Evolutionary conservation across 345 rosid genomes (phyloP), one percentile per base, ranked within the genome.

Genomic region (Tarenaya hassleriana): DNA sequence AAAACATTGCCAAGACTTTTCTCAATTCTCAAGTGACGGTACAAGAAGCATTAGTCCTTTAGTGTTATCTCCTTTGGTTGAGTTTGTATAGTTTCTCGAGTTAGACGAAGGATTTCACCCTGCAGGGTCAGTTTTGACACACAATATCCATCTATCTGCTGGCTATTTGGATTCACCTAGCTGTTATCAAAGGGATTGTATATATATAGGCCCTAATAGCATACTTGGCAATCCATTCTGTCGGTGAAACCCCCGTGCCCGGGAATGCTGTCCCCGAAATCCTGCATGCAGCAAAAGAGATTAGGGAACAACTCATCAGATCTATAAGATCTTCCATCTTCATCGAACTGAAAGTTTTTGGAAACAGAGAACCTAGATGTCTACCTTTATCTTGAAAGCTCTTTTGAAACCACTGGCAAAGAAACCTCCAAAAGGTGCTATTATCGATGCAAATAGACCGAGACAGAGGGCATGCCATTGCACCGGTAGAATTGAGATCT

Each of bases 361-460:
- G n/a, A n/a, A n/a, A n/a, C n/a, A n/a, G n/a, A n/a, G n/a, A n/a
- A n/a, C n/a, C n/a, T 27, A 8, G 19, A 9, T 32, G 34, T 44
- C 16, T 43, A 83, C 98, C 95, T 92, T 92, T 68, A 88, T 63
- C 65, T 88, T 92, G 52, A 87, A 91, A 66, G 98, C 98, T 75
- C 98, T 80, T 54, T 92, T 92, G 58, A 92, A 92, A 47, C 96
- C 95, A 48, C 96, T 92, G 6, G 98, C 98, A 5, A 92, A 92
- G 72, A 92, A 88, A 35, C 98, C 98, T 60, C 98, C 98, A 62
- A 91, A 91, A 38, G 96, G 96, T 37, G 98, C 98, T 65, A 91
- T 91, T 35, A 88, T 79, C 5, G 96, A 92, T 63, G 98, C 95
- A 34, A 92, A 92, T 53, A 92, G 62, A 51, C 96, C 88, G 11